Conservation (phyloP, 2,329 filamentous ascomycete species). For the Xylariaceae sp. region DNA sequence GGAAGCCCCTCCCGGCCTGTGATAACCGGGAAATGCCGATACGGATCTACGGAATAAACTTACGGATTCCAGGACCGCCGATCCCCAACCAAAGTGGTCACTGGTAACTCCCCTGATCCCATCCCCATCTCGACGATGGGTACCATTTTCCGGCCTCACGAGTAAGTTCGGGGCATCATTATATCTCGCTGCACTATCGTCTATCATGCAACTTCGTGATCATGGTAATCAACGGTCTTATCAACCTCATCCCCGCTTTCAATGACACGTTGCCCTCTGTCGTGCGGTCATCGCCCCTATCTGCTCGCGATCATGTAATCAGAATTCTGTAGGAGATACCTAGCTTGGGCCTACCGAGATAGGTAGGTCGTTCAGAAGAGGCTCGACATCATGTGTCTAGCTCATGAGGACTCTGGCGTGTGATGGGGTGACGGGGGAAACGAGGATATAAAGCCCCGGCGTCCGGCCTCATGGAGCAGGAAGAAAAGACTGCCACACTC, state of each 20-base stretch:
- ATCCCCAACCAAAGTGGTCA: neutral
- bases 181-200: neutral
- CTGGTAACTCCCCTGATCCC: neutral
- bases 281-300: neutral
- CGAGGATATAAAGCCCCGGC: neutral
- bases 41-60: neutral
- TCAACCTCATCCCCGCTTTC: constrained; percentile 14
- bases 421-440: no score
- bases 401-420: no score
- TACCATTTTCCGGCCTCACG: neutral
- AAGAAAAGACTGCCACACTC: neutral
- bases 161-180: neutral
- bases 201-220: neutral
- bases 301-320: neutral
- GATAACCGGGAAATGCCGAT: neutral
- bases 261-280: constrained; percentile 6
- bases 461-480: neutral
- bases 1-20: neutral
- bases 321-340: no score
- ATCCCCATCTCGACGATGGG: neutral
- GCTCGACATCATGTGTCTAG: no score
- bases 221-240: neutral
- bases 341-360: no score
- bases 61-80: neutral
- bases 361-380: no score